These are phyloP conservation scores for Tulasnella sp. DNA, from an alignment of 768 basidiomycete species.

Conservation along the genomic window DNA sequence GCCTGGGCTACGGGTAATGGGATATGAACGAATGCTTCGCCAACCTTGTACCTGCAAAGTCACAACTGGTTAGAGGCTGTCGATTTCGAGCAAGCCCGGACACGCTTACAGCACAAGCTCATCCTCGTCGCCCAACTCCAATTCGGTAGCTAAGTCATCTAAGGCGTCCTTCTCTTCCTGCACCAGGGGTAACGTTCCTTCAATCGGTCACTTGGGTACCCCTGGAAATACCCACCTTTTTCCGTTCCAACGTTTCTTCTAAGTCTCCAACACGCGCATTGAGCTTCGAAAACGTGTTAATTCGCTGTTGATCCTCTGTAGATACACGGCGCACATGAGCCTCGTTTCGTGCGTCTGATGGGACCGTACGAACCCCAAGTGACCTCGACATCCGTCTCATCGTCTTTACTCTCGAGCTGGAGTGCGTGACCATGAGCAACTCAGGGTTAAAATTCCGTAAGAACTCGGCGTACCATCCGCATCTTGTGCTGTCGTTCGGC, in stretches of 20 bases:
- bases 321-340: slow-evolving; percentile 32
- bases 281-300: slow-evolving; percentile 87
- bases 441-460: not conserved
- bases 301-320: slow-evolving; percentile 79
- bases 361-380: slow-evolving; percentile 64
- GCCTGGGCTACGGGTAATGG: slow-evolving; percentile 62
- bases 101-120: slow-evolving; percentile 64
- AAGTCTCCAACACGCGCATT: slow-evolving; percentile 72
- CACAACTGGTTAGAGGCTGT: not conserved
- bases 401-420: slow-evolving; percentile 62
- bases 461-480: slow-evolving; percentile 51
- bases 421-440: slow-evolving; percentile 1
- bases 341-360: not conserved
- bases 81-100: not conserved
- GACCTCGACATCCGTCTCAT: slow-evolving; percentile 69
- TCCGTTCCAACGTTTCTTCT: slow-evolving; percentile 63
- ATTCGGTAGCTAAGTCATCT: slow-evolving; percentile 80
- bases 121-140: slow-evolving; percentile 86
- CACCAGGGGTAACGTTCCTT: not conserved
- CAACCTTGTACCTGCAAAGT: slow-evolving; percentile 73
- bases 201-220: too few species aligned
- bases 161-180: slow-evolving; percentile 95
- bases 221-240: slow-evolving; percentile 56
- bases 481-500: slow-evolving; percentile 40
- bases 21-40: slow-evolving; percentile 84